Evolutionary conservation across 441 rosid genomes (phyloP), one percentile per base, ranked within the genome.

Genomic region (Geranium incanum): DNA sequence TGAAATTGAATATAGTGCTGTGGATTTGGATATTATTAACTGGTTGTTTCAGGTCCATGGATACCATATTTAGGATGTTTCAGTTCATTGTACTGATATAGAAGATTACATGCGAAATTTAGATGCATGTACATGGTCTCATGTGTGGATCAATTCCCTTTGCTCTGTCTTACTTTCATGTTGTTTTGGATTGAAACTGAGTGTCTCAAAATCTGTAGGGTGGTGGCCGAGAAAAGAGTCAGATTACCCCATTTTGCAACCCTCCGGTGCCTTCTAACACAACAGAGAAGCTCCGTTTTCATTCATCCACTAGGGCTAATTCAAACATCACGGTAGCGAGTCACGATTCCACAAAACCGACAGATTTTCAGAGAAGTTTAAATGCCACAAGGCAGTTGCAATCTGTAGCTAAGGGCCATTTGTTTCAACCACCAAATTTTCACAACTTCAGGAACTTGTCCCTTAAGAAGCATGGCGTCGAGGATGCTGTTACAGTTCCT

Each of bases 371-470:
- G 5, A 57, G 18, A 66, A 74, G 72, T 78, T 73, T 75, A 19
- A 71, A 74, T 72, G 74, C 73, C 23, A 39, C 50, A 21, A 80
- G 69, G 72, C 76, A 81, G 59, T 67, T 78, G 68, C 73, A 79
- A 65, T 23, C 33, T 23, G 33, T 23, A 23, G 33, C 33, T 23
- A 23, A 23, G 33, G 33, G 33, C 33, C 33, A 23, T 23, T 23
- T 23, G 33, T 23, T 23, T 23, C 33, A 23, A 23, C 72, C 80
- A 13, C 74, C 68, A 11, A 78, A 66, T 62, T 79, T 82, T 65
- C 71, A 82, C 8, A 69, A 81, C 74, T 76, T 78, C 33, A 79
- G 73, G 75, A 80, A 75, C 68, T 69, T 79, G 39, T 74, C 80
- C 3, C 67, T 57, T 48, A 79, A 83, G 81, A 78, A 71, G 73